Conservation (phyloP, 2,329 filamentous ascomycete species). For the Diaporthe sp. region DNA sequence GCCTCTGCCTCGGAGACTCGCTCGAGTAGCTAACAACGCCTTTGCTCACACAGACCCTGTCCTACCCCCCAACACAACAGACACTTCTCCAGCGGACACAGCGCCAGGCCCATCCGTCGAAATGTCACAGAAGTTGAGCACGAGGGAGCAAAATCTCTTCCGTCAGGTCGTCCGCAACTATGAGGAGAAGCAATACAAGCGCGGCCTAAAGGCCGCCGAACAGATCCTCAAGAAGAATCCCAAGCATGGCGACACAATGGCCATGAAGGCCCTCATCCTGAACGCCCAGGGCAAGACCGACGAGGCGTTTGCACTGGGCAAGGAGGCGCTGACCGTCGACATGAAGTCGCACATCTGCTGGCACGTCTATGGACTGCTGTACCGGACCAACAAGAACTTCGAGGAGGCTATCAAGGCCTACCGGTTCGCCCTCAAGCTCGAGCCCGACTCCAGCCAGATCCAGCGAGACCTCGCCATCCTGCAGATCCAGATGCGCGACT, state of each 20-base stretch:
- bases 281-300: slow-evolving; percentile 93
- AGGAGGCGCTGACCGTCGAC: slow-evolving; percentile 91
- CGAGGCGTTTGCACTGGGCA: slow-evolving; percentile 93
- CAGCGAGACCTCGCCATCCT: slow-evolving; percentile 93
- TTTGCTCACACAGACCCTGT: background rate
- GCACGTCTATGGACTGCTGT: slow-evolving; percentile 97
- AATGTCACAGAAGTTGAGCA: slow-evolving; percentile 81
- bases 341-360: slow-evolving; percentile 99
- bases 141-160: slow-evolving; percentile 96
- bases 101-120: slow-evolving; percentile 40
- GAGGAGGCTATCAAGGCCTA: slow-evolving; percentile 99
- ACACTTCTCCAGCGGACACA: slow-evolving; percentile 37
- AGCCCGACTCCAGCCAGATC: slow-evolving; percentile 95
- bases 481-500: slow-evolving; percentile 97
- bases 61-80: slow-evolving; percentile 21
- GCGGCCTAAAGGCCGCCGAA: slow-evolving; percentile 92
- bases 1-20: background rate
- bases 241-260: slow-evolving; percentile 97
- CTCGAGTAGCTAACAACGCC: slow-evolving; percentile 2
- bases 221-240: slow-evolving; percentile 96
- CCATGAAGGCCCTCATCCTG: slow-evolving; percentile 98
- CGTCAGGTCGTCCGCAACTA: slow-evolving; percentile 95
- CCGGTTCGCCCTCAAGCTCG: slow-evolving; percentile 92
- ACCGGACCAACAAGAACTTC: slow-evolving; percentile 95
- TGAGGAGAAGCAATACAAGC: slow-evolving; percentile 98